Evolutionary conservation across 208 protist genomes (phyloP).

Genomic region (Leishmania tropica): DNA sequence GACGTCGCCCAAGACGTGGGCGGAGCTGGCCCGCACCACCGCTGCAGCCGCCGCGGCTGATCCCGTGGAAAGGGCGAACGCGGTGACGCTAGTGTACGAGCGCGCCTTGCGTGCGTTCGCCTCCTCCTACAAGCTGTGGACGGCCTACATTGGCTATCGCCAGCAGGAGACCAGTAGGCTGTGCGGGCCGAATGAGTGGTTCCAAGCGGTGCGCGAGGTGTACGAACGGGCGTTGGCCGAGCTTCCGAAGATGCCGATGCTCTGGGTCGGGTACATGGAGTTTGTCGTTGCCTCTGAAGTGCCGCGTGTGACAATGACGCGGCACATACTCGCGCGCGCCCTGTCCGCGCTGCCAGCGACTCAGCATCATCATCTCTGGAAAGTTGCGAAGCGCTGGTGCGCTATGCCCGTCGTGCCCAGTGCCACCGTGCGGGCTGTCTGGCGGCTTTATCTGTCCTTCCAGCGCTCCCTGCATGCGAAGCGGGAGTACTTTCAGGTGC

Average conservation of each 20-base stretch:
- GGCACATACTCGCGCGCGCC: constrained; percentile 53
- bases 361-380: constrained; percentile 83
- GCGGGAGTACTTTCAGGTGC: constrained; percentile 67
- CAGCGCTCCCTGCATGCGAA: constrained; percentile 47
- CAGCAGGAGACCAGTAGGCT: constrained; percentile 45
- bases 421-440: constrained; percentile 56
- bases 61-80: constrained; percentile 50
- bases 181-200: constrained; percentile 67
- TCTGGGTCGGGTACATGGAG: constrained; percentile 77
- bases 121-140: constrained; percentile 88
- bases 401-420: constrained; percentile 41
- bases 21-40: constrained; percentile 49
- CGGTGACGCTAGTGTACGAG: constrained; percentile 74
- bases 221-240: constrained; percentile 75
- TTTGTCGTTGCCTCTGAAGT: constrained; percentile 54
- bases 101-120: constrained; percentile 66
- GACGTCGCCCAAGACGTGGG: constrained; percentile 62
- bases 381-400: constrained; percentile 56
- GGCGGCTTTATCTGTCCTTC: constrained; percentile 62
- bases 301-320: constrained; percentile 63
- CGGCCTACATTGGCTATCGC: constrained; percentile 64
- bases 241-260: constrained; percentile 74
- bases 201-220: constrained; percentile 61
- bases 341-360: constrained; percentile 68
- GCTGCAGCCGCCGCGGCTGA: constrained; percentile 18